phyloP scores from a whole-genome alignment of 768 basidiomycete species.

The Amanita subjunquillea region DNA sequence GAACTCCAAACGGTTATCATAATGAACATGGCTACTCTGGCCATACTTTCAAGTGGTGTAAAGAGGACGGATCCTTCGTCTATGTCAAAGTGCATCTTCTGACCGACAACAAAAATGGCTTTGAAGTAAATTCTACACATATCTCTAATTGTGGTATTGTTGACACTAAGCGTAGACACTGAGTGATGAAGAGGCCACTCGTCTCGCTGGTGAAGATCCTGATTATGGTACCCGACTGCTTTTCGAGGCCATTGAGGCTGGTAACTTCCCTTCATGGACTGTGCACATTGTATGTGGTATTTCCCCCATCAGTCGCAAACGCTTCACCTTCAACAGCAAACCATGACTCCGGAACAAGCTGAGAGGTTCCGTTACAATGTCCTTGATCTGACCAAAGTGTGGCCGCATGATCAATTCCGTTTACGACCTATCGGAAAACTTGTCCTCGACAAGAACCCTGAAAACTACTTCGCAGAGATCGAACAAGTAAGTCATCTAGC shows the following conservation, averaged over 20 bases:
- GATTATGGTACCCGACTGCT: constrained; percentile 79
- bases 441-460: constrained; percentile 65
- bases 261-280: constrained; percentile 80
- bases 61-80: constrained; percentile 72
- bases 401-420: constrained; percentile 85
- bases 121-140: constrained; percentile 41
- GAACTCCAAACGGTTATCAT: constrained; percentile 85
- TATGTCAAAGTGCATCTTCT: constrained; percentile 85
- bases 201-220: constrained; percentile 63
- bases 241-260: constrained; percentile 74
- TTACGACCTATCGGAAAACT: constrained; percentile 82
- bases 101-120: constrained; percentile 71
- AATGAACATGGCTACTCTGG: constrained; percentile 89
- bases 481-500: constrained; percentile 58
- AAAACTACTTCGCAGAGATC: constrained; percentile 92
- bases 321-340: constrained; percentile 45
- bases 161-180: constrained; percentile 41
- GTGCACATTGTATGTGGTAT: constrained; percentile 59
- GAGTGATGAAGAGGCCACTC: constrained; percentile 51
- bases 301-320: neutral
- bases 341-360: constrained; percentile 87
- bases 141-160: neutral
- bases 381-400: constrained; percentile 85
- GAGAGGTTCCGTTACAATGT: constrained; percentile 87
- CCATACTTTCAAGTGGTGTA: constrained; percentile 85